Evolutionary conservation across 1,284 basidiomycete species (phyloP), one percentile per base, ranked within the genome.

Genomic region (Ceratobasidium sp.): DNA sequence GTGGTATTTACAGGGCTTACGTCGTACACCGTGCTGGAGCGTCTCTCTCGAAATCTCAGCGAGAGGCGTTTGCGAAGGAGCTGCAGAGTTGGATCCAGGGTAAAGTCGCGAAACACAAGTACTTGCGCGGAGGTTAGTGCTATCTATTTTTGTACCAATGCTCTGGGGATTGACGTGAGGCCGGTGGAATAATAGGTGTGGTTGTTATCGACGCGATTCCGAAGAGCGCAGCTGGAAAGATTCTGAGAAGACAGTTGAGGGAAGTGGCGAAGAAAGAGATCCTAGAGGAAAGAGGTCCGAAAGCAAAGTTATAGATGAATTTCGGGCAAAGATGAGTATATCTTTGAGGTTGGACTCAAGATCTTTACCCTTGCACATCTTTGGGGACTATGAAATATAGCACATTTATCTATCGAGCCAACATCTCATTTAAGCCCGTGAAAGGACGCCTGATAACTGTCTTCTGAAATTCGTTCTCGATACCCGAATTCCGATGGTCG

Each of bases 191-290:
- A 61, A 23, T 56, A 44, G 78, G 91, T 51, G 89, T 93, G 9
- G 84, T 90, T 0, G 82, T 90, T 0, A 86, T 92, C 46, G 87
- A 90, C 53, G 84, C 83, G 20, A 86, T 94, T 77, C 93, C 93
- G 0, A 93, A 93, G 84, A 94, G 92, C 82, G 89, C 91, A 67
- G 88, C 93, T 78, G 93, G 93, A 3, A 94, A 94, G 83, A 94
- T 94, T 80, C 83, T 94, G 44, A 86, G 93, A 60, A 86, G 90
- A 20, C 87, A 92, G 79, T 84, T 94, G 78, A 86, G 90, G 9
- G 91, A 92, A 10, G 85, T 85, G 69, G 91, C 90, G 1, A 90
- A 89, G 84, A 82, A 84, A 42, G 91, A 92, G 77, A 46, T 71
- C n/a, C n/a, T n/a, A 39, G 60, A 46, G n/a, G 55, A 46, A 33